A percentile compares a stretch with the other conserved stretches of the same genome.
Conservation (phyloP, 2,329 filamentous ascomycete genomes). For the Aspergillus pseudonomiae region DNA sequence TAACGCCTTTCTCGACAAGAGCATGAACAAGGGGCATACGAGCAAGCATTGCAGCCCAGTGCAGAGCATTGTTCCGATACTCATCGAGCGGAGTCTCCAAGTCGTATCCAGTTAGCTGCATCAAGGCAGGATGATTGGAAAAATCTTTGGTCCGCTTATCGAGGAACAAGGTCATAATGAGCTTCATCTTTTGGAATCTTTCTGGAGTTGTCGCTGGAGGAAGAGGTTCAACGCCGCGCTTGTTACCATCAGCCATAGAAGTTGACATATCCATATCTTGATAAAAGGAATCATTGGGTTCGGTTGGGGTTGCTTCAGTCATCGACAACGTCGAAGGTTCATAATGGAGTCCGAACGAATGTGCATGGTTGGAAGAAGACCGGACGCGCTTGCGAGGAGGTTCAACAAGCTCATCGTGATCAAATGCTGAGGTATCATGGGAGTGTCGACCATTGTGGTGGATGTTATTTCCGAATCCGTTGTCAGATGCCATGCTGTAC, state of each 20-base stretch:
- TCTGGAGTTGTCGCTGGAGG: constrained; percentile 62
- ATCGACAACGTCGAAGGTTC: constrained; percentile 40
- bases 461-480: constrained; percentile 69
- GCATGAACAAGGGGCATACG: constrained; percentile 80
- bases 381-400: constrained; percentile 79
- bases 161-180: constrained; percentile 81
- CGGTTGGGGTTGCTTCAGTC: constrained; percentile 47
- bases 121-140: constrained; percentile 74
- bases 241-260: constrained; percentile 32
- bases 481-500: constrained; percentile 71
- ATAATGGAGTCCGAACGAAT: constrained; percentile 38
- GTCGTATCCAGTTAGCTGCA: constrained; percentile 74
- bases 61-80: constrained; percentile 81
- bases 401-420: constrained; percentile 64
- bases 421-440: constrained; percentile 48
- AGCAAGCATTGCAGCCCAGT: constrained; percentile 94
- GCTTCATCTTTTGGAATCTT: constrained; percentile 76
- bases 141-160: constrained; percentile 72
- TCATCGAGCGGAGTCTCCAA: constrained; percentile 91
- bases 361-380: constrained; percentile 55
- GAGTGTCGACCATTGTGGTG: constrained; percentile 45
- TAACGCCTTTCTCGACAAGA: constrained; percentile 81
- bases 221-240: constrained; percentile 44
- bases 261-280: constrained; percentile 42
- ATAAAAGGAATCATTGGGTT: constrained; percentile 52